Percentiles rank a stretch among this genome's conserved stretches.
Evolutionary conservation across 106 monocot species (phyloP).

Genomic region (Allium cepa): DNA sequence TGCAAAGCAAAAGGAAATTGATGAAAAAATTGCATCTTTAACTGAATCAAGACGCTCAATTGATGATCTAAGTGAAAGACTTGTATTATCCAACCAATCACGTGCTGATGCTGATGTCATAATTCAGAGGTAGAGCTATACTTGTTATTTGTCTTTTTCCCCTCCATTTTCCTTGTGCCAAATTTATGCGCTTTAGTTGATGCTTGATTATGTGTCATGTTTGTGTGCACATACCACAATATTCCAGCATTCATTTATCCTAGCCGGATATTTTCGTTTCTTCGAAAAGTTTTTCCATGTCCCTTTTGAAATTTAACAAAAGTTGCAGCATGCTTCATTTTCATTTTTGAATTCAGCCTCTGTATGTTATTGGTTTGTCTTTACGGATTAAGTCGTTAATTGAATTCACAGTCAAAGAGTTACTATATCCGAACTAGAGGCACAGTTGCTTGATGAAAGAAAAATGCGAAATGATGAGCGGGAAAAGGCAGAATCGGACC

Average conservation of each 20-base stretch:
- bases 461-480: constrained; percentile 77
- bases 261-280: too few relatives aligned
- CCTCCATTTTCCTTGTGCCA: neutral
- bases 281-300: too few relatives aligned
- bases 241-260: too few relatives aligned
- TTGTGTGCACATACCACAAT: too few relatives aligned
- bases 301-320: too few relatives aligned
- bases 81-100: constrained; percentile 70
- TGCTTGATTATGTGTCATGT: too few relatives aligned
- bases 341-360: neutral
- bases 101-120: constrained; percentile 85
- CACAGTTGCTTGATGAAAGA: constrained; percentile 81
- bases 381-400: constrained; percentile 1
- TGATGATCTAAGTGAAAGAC: constrained; percentile 90
- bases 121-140: constrained; percentile 58
- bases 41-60: constrained; percentile 30
- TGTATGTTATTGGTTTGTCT: neutral
- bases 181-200: too few relatives aligned
- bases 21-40: constrained; percentile 25
- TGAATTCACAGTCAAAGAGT: constrained; percentile 59
- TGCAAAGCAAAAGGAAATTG: constrained; percentile 55
- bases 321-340: neutral
- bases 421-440: constrained; percentile 74
- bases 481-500: constrained; percentile 66
- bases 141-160: neutral